These are phyloP conservation scores for Emergomyces orientalis DNA, from an alignment of 2,329 filamentous ascomycete genomes.

Conservation along the genomic window DNA sequence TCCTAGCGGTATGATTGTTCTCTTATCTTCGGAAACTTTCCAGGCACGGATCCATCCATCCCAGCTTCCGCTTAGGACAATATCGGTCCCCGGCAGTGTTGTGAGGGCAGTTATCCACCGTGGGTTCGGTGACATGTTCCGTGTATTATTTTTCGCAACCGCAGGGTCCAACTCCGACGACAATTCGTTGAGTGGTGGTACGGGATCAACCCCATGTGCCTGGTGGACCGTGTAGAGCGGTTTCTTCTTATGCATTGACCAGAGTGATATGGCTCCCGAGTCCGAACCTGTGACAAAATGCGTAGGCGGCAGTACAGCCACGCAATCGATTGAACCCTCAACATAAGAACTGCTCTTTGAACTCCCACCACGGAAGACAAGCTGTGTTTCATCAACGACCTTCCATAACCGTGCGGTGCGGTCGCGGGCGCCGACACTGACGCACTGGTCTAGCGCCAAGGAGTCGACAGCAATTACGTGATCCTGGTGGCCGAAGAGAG, in stretches of 20 bases:
- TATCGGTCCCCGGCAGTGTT: conserved; percentile 79
- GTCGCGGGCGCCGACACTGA: conserved; percentile 84
- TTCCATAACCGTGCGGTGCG: conserved; percentile 92
- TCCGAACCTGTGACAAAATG: conserved; percentile 91
- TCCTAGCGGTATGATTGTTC: conserved; percentile 63
- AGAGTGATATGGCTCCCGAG: conserved; percentile 76
- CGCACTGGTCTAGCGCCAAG: conserved; percentile 74
- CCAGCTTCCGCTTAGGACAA: conserved; percentile 89
- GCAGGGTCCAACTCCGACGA: conserved; percentile 62
- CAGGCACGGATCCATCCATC: conserved; percentile 80
- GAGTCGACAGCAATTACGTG: conserved; percentile 76
- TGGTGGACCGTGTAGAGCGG: conserved; percentile 68
- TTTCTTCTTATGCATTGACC: conserved; percentile 92
- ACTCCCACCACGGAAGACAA: conserved; percentile 80
- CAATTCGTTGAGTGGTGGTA: conserved; percentile 56
- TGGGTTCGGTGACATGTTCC: conserved; percentile 51
- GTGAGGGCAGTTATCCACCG: conserved; percentile 85
- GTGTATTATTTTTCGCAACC: conserved; percentile 38
- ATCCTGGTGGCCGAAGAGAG: conserved; percentile 92
- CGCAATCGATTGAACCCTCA: conserved; percentile 82
- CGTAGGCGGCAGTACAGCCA: conserved; percentile 82
- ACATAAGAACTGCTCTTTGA: conserved; percentile 44
- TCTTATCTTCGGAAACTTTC: conserved; percentile 75
- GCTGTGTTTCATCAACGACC: conserved; percentile 86
- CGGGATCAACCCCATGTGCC: conserved; percentile 75